Conservation (phyloP, 169 alveolate species). For the Plasmodium yoelii region DNA sequence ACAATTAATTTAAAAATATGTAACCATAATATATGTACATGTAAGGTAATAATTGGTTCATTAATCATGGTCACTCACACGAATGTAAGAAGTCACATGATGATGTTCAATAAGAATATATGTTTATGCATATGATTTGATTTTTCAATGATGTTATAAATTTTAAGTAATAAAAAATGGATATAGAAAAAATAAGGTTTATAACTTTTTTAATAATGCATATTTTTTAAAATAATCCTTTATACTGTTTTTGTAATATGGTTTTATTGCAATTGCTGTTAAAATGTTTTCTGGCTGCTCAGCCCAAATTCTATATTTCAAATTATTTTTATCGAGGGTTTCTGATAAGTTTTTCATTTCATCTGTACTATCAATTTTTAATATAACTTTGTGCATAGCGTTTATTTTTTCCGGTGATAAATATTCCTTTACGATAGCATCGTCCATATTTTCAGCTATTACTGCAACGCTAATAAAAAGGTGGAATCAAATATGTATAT, state of each 20-base stretch:
- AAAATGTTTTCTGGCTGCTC: constrained; percentile 79
- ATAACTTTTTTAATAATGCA: constrained; percentile 60
- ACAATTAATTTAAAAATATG: background rate
- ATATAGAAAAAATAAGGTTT: background rate
- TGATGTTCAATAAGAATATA: background rate
- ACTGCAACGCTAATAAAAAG: constrained; percentile 73
- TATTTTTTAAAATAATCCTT: constrained; percentile 78
- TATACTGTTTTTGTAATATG: constrained; percentile 73
- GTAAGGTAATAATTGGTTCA: background rate
- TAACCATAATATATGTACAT: background rate
- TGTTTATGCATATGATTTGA: background rate
- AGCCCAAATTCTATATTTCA: constrained; percentile 77
- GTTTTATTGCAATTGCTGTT: constrained; percentile 79
- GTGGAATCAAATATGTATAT: too few species aligned
- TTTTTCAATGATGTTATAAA: background rate
- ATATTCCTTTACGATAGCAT: constrained; percentile 72
- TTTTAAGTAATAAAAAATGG: background rate
- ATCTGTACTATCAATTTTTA: constrained; percentile 61
- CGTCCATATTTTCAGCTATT: constrained; percentile 70
- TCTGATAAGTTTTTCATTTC: constrained; percentile 63
- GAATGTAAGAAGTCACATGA: background rate
- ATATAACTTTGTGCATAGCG: constrained; percentile 78
- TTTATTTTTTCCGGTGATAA: constrained; percentile 76
- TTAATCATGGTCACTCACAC: background rate
- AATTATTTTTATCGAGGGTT: constrained; percentile 38